Evolutionary conservation across 148 eudicot genomes (phyloP).

Genomic region (Mesembryanthemum crystallinum): DNA sequence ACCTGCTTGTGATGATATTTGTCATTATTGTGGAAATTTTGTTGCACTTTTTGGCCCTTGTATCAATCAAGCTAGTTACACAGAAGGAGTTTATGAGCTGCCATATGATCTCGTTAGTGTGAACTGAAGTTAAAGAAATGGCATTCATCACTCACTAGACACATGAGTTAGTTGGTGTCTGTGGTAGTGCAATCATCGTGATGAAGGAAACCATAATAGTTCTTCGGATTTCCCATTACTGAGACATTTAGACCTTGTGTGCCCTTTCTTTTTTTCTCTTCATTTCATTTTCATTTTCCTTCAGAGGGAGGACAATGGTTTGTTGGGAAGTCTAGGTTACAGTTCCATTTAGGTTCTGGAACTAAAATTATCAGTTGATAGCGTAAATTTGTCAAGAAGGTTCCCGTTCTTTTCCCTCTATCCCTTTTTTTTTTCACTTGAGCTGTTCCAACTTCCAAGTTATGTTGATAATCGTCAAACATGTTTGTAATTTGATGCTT

Average conservation of each 20-base stretch:
- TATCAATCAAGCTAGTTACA: not conserved
- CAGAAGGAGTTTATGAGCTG: not conserved
- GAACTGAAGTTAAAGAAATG: not conserved
- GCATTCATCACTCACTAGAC: not conserved
- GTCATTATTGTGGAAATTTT: not conserved
- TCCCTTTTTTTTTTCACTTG: too few species aligned
- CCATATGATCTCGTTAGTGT: not conserved
- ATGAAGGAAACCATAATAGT: not conserved
- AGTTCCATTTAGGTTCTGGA: too few species aligned
- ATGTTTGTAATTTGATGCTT: too few species aligned
- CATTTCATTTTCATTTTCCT: too few species aligned
- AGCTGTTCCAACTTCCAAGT: too few species aligned
- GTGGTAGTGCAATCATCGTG: not conserved
- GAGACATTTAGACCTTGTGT: too few species aligned
- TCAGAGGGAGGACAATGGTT: not conserved
- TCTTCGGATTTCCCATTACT: not conserved
- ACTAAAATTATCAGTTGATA: too few species aligned
- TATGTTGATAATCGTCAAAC: too few species aligned
- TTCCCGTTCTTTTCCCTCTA: too few species aligned
- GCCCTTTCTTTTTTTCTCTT: too few species aligned
- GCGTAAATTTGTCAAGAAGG: too few species aligned
- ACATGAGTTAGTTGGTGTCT: not conserved
- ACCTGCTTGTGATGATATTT: not conserved
- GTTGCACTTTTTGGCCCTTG: not conserved
- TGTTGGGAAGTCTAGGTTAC: too few species aligned